Conservation (phyloP, 352 stramenopile genomes). For the Pythium phragmiticola region DNA sequence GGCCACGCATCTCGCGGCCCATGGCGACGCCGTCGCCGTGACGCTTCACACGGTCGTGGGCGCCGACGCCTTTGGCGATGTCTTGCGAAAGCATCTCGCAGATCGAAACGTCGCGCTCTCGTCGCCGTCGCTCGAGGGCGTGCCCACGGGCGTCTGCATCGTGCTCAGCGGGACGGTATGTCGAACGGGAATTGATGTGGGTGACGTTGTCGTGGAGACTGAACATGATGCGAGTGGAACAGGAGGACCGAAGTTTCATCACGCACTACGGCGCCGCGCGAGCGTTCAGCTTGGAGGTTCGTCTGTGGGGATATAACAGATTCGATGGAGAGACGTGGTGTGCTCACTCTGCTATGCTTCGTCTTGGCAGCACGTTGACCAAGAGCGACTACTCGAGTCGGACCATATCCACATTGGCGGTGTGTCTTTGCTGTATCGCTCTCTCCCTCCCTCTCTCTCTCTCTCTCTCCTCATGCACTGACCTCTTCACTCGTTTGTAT, state of each 20-base stretch:
- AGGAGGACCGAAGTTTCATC: slow-evolving; percentile 81
- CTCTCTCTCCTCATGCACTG: background rate
- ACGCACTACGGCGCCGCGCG: slow-evolving; percentile 77
- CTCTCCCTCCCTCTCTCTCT: no score
- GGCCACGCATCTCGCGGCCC: slow-evolving; percentile 69
- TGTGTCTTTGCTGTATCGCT: background rate
- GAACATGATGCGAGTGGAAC: background rate
- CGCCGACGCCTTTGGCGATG: slow-evolving; percentile 31
- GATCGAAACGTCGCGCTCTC: slow-evolving; percentile 38
- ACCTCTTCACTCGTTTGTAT: slow-evolving; percentile 19
- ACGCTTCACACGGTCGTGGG: slow-evolving; percentile 63
- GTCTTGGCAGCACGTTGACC: slow-evolving; percentile 52
- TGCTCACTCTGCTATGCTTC: background rate
- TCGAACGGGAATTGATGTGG: background rate
- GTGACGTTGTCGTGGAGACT: background rate
- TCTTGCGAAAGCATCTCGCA: slow-evolving; percentile 36
- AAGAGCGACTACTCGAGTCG: slow-evolving; percentile 49
- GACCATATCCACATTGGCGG: slow-evolving; percentile 80
- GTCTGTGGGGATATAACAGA: background rate
- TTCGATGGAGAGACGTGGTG: background rate
- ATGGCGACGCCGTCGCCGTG: slow-evolving; percentile 37
- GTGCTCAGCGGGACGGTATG: slow-evolving; percentile 62
- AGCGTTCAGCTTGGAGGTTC: slow-evolving; percentile 59
- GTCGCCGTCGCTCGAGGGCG: slow-evolving; percentile 37
- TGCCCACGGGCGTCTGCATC: slow-evolving; percentile 76